Conservation (phyloP, 352 stramenopile species). For the Hyaloperonospora brassicae region DNA sequence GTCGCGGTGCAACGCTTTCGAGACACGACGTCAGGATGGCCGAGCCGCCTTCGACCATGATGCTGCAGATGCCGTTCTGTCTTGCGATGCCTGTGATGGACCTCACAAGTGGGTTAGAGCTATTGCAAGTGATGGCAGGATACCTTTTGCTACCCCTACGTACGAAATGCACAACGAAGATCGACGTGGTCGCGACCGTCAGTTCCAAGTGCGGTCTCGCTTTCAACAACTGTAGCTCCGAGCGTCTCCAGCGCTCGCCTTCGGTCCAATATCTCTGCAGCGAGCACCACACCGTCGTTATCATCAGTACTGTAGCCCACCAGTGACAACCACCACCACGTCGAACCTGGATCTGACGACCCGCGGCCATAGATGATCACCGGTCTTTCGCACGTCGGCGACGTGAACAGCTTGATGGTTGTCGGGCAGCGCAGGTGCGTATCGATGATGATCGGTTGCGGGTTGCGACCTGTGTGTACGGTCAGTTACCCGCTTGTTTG, state of each 20-base stretch:
- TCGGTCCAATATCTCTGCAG: constrained; percentile 31
- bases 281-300: not conserved
- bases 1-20: constrained; percentile 21
- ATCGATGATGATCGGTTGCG: constrained; percentile 71
- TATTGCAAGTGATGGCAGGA: too few species aligned
- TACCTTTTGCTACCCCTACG: not conserved
- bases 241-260: constrained; percentile 33
- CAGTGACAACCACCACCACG: not conserved
- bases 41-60: constrained; percentile 83
- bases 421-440: constrained; percentile 54
- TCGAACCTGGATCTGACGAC: constrained; percentile 21
- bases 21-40: constrained; percentile 71
- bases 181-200: constrained; percentile 34
- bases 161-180: constrained; percentile 55
- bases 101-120: not conserved
- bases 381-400: constrained; percentile 55
- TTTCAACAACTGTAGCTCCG: constrained; percentile 42
- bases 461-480: constrained; percentile 38
- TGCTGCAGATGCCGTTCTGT: constrained; percentile 36
- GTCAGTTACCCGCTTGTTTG: not conserved
- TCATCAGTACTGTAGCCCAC: not conserved
- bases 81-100: constrained; percentile 27
- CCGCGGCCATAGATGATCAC: constrained; percentile 43
- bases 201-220: constrained; percentile 11
- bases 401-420: constrained; percentile 70